Evolutionary conservation across 2,329 filamentous ascomycete genomes (phyloP).

Genomic region (Aspergillus ochraceoroseus): DNA sequence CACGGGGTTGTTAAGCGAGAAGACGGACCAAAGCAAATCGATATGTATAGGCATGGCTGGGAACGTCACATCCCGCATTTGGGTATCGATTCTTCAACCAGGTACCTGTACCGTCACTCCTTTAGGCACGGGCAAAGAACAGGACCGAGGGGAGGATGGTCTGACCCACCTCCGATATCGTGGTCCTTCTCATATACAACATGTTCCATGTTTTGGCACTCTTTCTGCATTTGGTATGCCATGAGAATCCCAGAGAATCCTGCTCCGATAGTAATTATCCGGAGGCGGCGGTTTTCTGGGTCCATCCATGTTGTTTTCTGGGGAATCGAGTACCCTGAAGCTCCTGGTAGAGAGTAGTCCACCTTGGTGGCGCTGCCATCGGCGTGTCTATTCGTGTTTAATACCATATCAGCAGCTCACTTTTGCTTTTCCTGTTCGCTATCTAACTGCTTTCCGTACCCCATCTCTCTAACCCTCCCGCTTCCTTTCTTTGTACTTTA

Average conservation of each 20-base stretch:
- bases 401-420: too few relatives aligned
- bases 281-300: slow-evolving; percentile 4
- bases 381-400: too few relatives aligned
- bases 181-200: slow-evolving; percentile 10
- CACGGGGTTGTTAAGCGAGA: neutral
- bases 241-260: slow-evolving; percentile 5
- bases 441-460: too few relatives aligned
- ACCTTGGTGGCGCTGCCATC: too few relatives aligned
- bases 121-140: too few relatives aligned
- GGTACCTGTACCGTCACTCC: slow-evolving; percentile 5
- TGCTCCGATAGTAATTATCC: slow-evolving; percentile 6
- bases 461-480: too few relatives aligned
- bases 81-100: slow-evolving; percentile 20
- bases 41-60: slow-evolving; percentile 5
- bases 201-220: slow-evolving; percentile 1
- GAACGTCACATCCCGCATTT: slow-evolving; percentile 13
- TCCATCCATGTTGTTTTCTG: slow-evolving; percentile 3
- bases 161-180: slow-evolving; percentile 3
- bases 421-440: too few relatives aligned
- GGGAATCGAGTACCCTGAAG: neutral
- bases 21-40: slow-evolving; percentile 2
- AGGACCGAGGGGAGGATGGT: too few relatives aligned
- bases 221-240: slow-evolving; percentile 10
- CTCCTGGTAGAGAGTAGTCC: too few relatives aligned
- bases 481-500: too few relatives aligned